These are phyloP conservation scores for Aspergillus pseudoterreus DNA, from an alignment of 2,329 filamentous ascomycete species.

Conservation along the genomic window DNA sequence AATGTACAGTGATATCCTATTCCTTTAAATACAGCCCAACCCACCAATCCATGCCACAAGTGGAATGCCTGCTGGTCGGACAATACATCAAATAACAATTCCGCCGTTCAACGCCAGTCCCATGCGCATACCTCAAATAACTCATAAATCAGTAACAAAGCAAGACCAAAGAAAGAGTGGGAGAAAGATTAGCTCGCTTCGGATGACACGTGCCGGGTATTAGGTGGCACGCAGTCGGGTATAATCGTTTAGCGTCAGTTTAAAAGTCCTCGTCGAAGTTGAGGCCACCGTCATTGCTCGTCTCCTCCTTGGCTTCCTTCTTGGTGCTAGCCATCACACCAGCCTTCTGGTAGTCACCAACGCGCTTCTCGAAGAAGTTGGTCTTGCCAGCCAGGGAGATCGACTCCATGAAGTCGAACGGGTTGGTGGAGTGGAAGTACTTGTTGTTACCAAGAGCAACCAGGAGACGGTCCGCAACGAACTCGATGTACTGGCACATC, in stretches of 20 bases:
- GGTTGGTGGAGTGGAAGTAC: conserved; percentile 87
- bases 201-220: conserved; percentile 13
- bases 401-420: conserved; percentile 99
- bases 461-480: conserved; percentile 92
- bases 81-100: conserved; percentile 13
- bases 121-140: conserved; percentile 31
- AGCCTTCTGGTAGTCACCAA: conserved; percentile 98
- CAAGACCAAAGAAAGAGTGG: conserved; percentile 15
- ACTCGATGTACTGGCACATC: conserved; percentile 99
- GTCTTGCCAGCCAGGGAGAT: conserved; percentile 99
- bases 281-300: conserved; percentile 66
- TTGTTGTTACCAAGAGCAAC: conserved; percentile 92
- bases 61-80: conserved; percentile 4
- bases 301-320: conserved; percentile 55
- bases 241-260: conserved; percentile 31
- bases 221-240: conserved; percentile 13
- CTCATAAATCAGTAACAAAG: conserved; percentile 27
- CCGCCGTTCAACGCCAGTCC: conserved; percentile 28
- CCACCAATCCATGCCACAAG: conserved; percentile 10
- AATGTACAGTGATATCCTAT: conserved; percentile 20
- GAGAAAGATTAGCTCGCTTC: conserved; percentile 25
- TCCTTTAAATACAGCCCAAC: conserved; percentile 16
- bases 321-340: conserved; percentile 95
- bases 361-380: conserved; percentile 99
- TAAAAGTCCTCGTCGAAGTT: conserved; percentile 97